Percentiles rank a stretch among this genome's conserved stretches.
Conservation (phyloP, 495 filamentous ascomycete species). For the Parachaetomium inaequale region DNA sequence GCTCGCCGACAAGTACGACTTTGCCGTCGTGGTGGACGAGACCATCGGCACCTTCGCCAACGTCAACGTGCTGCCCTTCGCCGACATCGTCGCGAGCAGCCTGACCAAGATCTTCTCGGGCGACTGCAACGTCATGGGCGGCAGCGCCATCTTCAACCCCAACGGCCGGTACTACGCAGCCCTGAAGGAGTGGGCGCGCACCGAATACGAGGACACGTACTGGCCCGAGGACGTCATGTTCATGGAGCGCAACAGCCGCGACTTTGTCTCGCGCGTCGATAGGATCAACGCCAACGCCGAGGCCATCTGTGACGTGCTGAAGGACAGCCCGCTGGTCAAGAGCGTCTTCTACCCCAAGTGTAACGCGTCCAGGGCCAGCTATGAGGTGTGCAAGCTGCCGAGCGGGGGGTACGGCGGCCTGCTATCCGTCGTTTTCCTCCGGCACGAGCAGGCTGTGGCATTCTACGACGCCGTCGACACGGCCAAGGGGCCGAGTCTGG, state of each 20-base stretch:
- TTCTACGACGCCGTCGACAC: conserved; percentile 88
- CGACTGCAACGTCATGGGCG: conserved; percentile 97
- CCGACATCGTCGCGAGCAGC: conserved; percentile 89
- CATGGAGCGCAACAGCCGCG: conserved; percentile 92
- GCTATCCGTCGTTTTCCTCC: conserved; percentile 75
- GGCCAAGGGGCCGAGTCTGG: conserved; percentile 88
- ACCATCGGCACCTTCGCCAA: conserved; percentile 96
- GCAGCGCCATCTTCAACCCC: conserved; percentile 82
- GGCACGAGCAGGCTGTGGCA: conserved; percentile 62
- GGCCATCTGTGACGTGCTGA: conserved; percentile 67
- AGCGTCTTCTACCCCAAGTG: conserved; percentile 83
- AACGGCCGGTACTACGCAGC: conserved; percentile 63
- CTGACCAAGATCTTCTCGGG: conserved; percentile 96
- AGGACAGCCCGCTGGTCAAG: conserved; percentile 59
- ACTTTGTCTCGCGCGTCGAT: conserved; percentile 79
- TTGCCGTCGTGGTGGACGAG: conserved; percentile 90
- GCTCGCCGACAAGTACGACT: conserved; percentile 80
- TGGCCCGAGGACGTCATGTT: conserved; percentile 94
- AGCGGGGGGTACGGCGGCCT: conserved; percentile 88
- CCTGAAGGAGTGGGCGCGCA: conserved; percentile 58
- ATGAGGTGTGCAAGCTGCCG: conserved; percentile 71
- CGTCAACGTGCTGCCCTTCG: conserved; percentile 82
- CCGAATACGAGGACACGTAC: conserved; percentile 79
- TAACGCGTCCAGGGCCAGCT: conserved; percentile 62
- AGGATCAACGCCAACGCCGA: conserved; percentile 86